Evolutionary conservation across 139 green algal genomes (phyloP).

Genomic region (Astrephomene gubernaculifera): DNA sequence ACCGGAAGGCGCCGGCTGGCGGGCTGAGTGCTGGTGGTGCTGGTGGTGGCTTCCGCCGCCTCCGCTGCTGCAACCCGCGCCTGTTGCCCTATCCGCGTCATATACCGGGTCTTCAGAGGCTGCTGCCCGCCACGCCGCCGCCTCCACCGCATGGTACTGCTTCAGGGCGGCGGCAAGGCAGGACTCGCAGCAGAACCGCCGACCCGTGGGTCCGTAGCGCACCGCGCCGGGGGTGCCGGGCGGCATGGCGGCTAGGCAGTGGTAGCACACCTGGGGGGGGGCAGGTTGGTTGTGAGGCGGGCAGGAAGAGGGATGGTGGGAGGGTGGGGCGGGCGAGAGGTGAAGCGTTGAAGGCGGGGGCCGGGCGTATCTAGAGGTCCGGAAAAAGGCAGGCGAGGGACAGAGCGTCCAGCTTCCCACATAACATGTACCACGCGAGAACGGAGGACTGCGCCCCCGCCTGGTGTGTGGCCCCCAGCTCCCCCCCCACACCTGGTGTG

Average conservation of each 20-base stretch:
- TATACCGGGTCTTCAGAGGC: too few species aligned
- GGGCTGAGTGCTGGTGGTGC: not conserved
- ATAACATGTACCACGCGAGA: too few species aligned
- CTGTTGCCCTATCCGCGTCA: too few species aligned
- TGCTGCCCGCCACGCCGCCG: not conserved
- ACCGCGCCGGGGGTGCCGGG: not conserved
- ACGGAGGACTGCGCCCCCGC: too few species aligned
- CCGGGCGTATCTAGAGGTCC: not conserved
- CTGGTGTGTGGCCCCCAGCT: not conserved
- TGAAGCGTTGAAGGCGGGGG: not conserved
- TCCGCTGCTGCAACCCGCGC: too few species aligned
- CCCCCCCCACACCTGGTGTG: not conserved
- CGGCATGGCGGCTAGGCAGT: slow-evolving; percentile 17
- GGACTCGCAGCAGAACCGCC: slow-evolving; percentile 28
- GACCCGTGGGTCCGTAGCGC: not conserved
- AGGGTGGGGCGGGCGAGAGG: too few species aligned
- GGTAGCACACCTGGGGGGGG: slow-evolving; percentile 29
- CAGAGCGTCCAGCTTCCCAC: too few species aligned
- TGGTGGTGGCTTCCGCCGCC: not conserved
- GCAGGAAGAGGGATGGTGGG: not conserved
- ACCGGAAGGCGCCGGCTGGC: not conserved
- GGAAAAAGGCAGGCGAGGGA: too few species aligned
- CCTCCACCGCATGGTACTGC: slow-evolving; percentile 7
- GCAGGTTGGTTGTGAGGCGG: not conserved
- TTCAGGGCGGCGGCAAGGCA: not conserved